Conservation (phyloP, 805 yeast genomes). For the Yamadazyma olivae region DNA sequence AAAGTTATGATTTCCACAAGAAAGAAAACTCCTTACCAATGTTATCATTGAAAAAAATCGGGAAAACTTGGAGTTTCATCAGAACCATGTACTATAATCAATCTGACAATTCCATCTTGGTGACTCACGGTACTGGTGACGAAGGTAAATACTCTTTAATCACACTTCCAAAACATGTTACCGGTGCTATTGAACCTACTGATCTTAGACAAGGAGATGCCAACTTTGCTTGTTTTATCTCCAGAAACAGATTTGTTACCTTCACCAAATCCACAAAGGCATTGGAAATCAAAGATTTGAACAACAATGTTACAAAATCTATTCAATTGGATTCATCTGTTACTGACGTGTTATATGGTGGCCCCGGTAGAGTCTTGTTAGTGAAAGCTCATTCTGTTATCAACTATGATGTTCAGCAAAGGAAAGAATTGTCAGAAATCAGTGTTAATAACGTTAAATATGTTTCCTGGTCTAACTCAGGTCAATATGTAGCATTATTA, state of each 20-base stretch:
- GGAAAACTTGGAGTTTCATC: constrained; percentile 83
- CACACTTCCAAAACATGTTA: constrained; percentile 76
- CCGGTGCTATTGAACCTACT: constrained; percentile 94
- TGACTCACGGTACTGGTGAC: constrained; percentile 73
- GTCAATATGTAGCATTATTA: constrained; percentile 80
- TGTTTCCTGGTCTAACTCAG: constrained; percentile 84
- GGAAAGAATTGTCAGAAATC: constrained; percentile 67
- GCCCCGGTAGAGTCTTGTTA: constrained; percentile 79
- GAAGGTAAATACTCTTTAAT: constrained; percentile 69
- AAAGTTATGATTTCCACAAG: constrained; percentile 65
- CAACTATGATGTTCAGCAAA: constrained; percentile 90
- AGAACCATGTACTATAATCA: constrained; percentile 88
- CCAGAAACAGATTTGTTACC: constrained; percentile 91
- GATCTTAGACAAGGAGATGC: constrained; percentile 78
- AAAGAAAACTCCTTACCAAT: constrained; percentile 71
- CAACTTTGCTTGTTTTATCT: constrained; percentile 82
- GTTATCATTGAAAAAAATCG: constrained; percentile 78
- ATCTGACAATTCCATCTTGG: constrained; percentile 81
- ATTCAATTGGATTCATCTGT: constrained; percentile 68
- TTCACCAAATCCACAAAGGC: constrained; percentile 60
- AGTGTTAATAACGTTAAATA: constrained; percentile 80
- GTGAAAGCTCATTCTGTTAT: constrained; percentile 71
- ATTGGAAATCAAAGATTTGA: constrained; percentile 82
- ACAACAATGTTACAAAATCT: constrained; percentile 76
- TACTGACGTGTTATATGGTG: constrained; percentile 70